A percentile compares a stretch with the other conserved stretches of the same genome.
These are phyloP conservation scores for Imleria badia DNA, from an alignment of 768 basidiomycete genomes.

Conservation along the genomic window DNA sequence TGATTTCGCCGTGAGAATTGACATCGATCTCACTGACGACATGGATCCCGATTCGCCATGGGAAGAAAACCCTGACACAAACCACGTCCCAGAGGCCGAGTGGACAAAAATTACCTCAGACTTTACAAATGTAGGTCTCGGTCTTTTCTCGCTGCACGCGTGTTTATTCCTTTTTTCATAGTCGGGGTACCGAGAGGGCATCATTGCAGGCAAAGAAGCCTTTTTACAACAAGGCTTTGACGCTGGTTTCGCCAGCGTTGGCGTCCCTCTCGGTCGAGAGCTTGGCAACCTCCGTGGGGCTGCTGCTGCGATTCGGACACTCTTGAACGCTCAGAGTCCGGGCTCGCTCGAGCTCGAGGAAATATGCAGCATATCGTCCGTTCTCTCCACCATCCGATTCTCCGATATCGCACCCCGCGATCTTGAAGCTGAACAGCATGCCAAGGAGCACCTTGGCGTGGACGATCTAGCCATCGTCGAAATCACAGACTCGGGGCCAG, in stretches of 20 bases:
- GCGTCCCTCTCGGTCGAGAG: conserved; percentile 73
- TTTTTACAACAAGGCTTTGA: conserved; percentile 92
- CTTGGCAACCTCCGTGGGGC: conserved; percentile 77
- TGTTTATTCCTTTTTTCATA: conserved; percentile 29
- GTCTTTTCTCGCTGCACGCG: background rate
- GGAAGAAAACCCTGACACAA: conserved; percentile 46
- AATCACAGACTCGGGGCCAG: conserved; percentile 38
- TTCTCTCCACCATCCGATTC: conserved; percentile 62
- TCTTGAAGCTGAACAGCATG: conserved; percentile 76
- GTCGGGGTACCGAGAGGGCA: conserved; percentile 97
- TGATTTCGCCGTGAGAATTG: too few species aligned
- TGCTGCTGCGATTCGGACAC: conserved; percentile 59
- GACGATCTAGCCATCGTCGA: conserved; percentile 32
- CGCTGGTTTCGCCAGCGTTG: conserved; percentile 69
- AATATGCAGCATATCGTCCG: conserved; percentile 50
- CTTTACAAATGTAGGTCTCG: conserved; percentile 62
- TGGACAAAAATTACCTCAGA: conserved; percentile 68
- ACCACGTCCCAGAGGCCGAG: conserved; percentile 47
- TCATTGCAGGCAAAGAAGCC: conserved; percentile 86
- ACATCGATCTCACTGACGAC: too few species aligned
- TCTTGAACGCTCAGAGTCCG: conserved; percentile 41
- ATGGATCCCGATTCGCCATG: conserved; percentile 52
- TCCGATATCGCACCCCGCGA: conserved; percentile 75
- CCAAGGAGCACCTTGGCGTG: conserved; percentile 56
- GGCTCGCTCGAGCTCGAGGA: conserved; percentile 34